Evolutionary conservation across 352 stramenopile species (phyloP).

Genomic region (Phytopythium ostracodes): DNA sequence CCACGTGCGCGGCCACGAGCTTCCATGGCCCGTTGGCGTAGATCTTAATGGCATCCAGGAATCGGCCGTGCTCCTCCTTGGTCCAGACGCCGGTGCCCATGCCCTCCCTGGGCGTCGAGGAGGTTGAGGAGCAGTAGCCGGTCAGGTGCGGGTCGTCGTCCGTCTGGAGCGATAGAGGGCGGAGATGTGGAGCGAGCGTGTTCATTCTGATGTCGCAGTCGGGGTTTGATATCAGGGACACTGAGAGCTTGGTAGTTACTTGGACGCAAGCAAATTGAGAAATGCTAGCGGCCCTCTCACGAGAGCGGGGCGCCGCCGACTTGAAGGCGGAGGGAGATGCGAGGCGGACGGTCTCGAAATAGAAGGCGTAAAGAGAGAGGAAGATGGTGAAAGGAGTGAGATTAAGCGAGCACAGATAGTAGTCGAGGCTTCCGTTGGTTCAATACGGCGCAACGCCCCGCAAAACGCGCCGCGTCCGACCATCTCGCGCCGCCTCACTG

Average conservation of each 20-base stretch:
- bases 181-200: background rate
- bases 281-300: background rate
- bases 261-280: background rate
- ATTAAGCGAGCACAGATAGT: too few species aligned
- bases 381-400: background rate
- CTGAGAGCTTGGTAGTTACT: background rate
- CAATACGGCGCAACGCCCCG: background rate
- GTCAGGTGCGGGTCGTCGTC: background rate
- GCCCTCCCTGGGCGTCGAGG: background rate
- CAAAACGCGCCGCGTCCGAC: background rate
- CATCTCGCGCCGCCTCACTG: background rate
- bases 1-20: slow-evolving; percentile 54
- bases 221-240: background rate
- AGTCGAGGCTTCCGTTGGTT: background rate
- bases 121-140: background rate
- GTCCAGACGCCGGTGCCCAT: slow-evolving; percentile 53
- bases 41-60: slow-evolving; percentile 71
- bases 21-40: slow-evolving; percentile 72
- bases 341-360: background rate
- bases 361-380: background rate
- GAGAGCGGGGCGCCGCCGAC: background rate
- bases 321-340: background rate
- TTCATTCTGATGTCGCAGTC: background rate
- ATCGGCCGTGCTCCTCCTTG: slow-evolving; percentile 58
- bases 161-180: background rate